These are phyloP conservation scores for Eucalyptus polybractea DNA, from an alignment of 345 rosid genomes.

Conservation along the genomic window DNA sequence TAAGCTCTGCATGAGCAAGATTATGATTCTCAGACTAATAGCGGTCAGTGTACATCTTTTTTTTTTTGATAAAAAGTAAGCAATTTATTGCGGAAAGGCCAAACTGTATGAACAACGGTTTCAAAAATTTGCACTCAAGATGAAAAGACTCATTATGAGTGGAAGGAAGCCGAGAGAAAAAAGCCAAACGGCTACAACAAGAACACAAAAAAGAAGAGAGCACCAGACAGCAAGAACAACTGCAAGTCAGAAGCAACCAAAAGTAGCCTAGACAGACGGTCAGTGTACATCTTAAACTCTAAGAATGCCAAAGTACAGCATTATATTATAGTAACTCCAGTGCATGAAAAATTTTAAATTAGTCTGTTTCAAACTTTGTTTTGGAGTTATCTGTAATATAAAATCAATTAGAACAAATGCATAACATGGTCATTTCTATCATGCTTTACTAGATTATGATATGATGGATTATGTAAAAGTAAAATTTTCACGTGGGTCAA, in stretches of 20 bases:
- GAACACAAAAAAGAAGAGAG: no score
- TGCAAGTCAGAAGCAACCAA: no score
- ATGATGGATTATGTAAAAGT: neutral
- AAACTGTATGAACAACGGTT: no score
- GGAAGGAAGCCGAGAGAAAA: no score
- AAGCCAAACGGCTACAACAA: no score
- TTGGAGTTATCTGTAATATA: neutral
- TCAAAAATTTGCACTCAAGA: no score
- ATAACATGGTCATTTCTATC: neutral
- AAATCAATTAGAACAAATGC: neutral
- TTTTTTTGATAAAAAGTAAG: no score
- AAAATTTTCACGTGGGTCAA: neutral
- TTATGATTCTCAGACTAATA: neutral
- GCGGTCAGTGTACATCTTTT: neutral
- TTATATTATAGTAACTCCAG: neutral
- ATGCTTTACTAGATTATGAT: neutral
- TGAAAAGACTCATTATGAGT: no score
- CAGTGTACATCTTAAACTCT: neutral
- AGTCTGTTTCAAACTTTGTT: neutral
- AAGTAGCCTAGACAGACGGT: no score
- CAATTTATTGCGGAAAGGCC: no score
- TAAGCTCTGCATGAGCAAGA: neutral
- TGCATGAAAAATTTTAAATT: neutral
- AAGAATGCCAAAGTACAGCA: neutral
- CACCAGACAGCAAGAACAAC: no score